Evolutionary conservation across 2,329 filamentous ascomycete genomes (phyloP), one percentile per base, ranked within the genome.

Genomic region (Fusarium sp.): DNA sequence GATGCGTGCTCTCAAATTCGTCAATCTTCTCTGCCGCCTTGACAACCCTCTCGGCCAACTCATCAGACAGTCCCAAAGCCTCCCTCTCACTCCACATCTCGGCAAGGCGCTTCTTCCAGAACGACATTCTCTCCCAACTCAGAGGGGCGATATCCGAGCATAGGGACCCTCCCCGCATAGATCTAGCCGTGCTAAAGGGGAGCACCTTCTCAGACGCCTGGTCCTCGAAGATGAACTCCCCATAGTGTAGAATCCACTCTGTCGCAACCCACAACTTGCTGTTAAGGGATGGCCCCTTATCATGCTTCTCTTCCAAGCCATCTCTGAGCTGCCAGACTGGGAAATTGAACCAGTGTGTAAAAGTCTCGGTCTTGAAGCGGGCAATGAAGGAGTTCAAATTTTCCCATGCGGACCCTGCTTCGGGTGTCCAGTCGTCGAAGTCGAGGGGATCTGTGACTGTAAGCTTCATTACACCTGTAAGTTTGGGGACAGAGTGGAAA

Each of bases 111-210:
- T 51, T 51, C 46, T 31, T 31, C 46, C 46, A 51, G 9, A 51
- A 31, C 17, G 10, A 3, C 6, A 51, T 12, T 11, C 24, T 29
- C 27, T 12, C 46, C 17, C 7, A 12, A 5, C 46, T 49, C 20
- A 24, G 44, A 11, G 24, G 44, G 5, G 16, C 9, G 3, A 49
- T n/a, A 29, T 14, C 44, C 16, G 1, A 4, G 24, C 46, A 51
- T 17, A 31, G 46, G 6, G 27, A 5, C 6, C 46, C 46, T n/a
- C 16, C 12, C 16, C 1, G 1, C 10, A 29, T 31, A 5, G 17
- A 5, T 49, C 44, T 29, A n/a, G 44, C 9, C 5, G 1, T 0
- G 3, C 0, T 1, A n/a, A n/a, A n/a, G n/a, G n/a, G n/a, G n/a
- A 27, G 5, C 9, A 29, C 9, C 24, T 29, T 5, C 16, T 17